phyloP scores from a whole-genome alignment of 1,284 basidiomycete genomes.

The Leccinum angustisporum region DNA sequence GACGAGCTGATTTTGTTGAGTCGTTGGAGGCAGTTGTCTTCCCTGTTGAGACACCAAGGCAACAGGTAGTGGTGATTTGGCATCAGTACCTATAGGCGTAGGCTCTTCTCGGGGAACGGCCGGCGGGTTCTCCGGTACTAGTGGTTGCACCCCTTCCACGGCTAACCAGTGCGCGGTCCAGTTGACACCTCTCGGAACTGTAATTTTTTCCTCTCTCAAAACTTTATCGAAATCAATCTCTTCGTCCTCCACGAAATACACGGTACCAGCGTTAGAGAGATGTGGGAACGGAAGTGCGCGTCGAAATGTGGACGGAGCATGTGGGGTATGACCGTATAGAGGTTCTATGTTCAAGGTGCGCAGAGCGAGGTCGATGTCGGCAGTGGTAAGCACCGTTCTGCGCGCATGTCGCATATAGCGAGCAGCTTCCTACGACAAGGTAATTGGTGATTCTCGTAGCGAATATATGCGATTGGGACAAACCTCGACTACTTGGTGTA shows the following conservation, averaged over 20 bases:
- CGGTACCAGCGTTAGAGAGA: slow-evolving; percentile 55
- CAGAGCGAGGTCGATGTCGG: slow-evolving; percentile 92
- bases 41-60: slow-evolving; percentile 30
- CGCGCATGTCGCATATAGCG: slow-evolving; percentile 96
- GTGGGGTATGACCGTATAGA: slow-evolving; percentile 75
- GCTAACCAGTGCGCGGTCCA: slow-evolving; percentile 97
- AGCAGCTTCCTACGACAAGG: slow-evolving; percentile 74
- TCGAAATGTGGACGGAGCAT: slow-evolving; percentile 72
- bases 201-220: slow-evolving; percentile 79
- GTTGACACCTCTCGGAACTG: slow-evolving; percentile 71
- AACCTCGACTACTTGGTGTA: slow-evolving; percentile 92
- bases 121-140: slow-evolving; percentile 95
- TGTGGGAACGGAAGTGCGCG: slow-evolving; percentile 69
- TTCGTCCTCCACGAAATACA: slow-evolving; percentile 95
- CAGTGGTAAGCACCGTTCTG: slow-evolving; percentile 81
- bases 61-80: slow-evolving; percentile 33
- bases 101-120: slow-evolving; percentile 61
- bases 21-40: slow-evolving; percentile 42
- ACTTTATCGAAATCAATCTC: slow-evolving; percentile 96
- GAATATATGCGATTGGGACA: slow-evolving; percentile 12
- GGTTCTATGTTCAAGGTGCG: slow-evolving; percentile 94
- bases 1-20: slow-evolving; percentile 65
- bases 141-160: slow-evolving; percentile 96
- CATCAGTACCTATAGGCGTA: slow-evolving; percentile 33
- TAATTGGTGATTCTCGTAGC: not conserved